phyloP scores from a whole-genome alignment of 306 rosid genomes.

The Dryas alaskensis region DNA sequence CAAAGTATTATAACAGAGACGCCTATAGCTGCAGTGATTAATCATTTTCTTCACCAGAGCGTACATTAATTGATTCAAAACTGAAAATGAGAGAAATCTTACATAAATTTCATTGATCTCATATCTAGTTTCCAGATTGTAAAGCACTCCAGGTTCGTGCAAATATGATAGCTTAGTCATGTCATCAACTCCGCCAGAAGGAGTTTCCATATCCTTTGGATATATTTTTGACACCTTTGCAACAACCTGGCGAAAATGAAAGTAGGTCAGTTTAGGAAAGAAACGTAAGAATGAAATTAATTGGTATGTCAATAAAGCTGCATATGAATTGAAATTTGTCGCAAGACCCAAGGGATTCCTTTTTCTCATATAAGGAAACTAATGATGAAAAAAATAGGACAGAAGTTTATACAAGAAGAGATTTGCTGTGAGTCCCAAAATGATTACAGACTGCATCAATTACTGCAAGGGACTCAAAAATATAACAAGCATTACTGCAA shows the following conservation, averaged over 20 bases:
- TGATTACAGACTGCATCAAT: neutral
- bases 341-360: neutral
- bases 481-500: neutral
- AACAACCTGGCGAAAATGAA: conserved; percentile 51
- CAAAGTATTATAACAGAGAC: conserved; percentile 40
- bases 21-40: conserved; percentile 31
- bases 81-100: conserved; percentile 37
- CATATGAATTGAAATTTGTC: neutral
- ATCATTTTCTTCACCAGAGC: conserved; percentile 29
- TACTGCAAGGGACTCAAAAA: neutral
- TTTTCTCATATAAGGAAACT: neutral
- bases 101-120: conserved; percentile 80
- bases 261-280: neutral
- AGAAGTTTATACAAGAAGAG: neutral
- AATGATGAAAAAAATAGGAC: neutral
- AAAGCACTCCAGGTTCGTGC: conserved; percentile 89
- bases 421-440: neutral
- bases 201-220: conserved; percentile 68
- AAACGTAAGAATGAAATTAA: neutral
- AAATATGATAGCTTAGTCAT: conserved; percentile 85
- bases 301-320: neutral
- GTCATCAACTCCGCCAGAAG: conserved; percentile 73
- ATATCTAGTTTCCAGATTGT: conserved; percentile 72
- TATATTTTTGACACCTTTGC: conserved; percentile 60
- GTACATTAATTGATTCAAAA: conserved; percentile 29